Percentiles rank a stretch among this genome's conserved stretches.
Conservation (phyloP, 2,329 filamentous ascomycete species). For the Neonectria sp. region DNA sequence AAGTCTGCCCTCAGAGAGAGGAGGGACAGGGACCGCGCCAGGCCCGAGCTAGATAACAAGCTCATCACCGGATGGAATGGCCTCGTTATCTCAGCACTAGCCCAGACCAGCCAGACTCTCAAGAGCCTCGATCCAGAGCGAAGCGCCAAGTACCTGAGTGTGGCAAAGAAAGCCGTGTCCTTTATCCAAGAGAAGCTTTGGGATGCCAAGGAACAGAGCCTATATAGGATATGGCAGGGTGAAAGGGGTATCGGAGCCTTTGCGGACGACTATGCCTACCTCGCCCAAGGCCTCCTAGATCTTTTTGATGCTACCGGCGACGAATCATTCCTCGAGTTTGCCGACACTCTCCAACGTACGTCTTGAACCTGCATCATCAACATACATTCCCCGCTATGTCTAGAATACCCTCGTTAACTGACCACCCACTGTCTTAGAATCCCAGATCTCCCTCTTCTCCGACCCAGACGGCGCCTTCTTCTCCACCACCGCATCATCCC, state of each 20-base stretch:
- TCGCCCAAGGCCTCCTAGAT: constrained; percentile 86
- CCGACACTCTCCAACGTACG: constrained; percentile 83
- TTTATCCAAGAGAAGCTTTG: constrained; percentile 85
- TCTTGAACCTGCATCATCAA: background rate
- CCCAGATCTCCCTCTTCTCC: constrained; percentile 84
- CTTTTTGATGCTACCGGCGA: constrained; percentile 89
- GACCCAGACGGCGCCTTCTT: constrained; percentile 81
- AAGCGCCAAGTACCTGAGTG: constrained; percentile 72
- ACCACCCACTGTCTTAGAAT: constrained; percentile 62
- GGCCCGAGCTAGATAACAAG: constrained; percentile 89
- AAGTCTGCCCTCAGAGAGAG: constrained; percentile 78
- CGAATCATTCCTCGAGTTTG: constrained; percentile 82
- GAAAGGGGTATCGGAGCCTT: constrained; percentile 79
- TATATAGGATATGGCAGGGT: constrained; percentile 83
- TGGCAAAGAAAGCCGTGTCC: constrained; percentile 76
- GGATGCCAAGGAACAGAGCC: constrained; percentile 70
- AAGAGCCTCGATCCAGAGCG: constrained; percentile 70
- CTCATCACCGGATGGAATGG: constrained; percentile 92
- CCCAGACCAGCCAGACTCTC: constrained; percentile 80
- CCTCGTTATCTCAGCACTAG: constrained; percentile 86
- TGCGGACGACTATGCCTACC: constrained; percentile 94
- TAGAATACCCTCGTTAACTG: background rate
- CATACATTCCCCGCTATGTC: background rate
- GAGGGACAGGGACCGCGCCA: constrained; percentile 80
- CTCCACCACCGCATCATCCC: constrained; percentile 73